Percentiles rank a stretch among this genome's conserved stretches.
These are phyloP conservation scores for Agapanthus africanus DNA, from an alignment of 106 monocot species.

Conservation along the genomic window DNA sequence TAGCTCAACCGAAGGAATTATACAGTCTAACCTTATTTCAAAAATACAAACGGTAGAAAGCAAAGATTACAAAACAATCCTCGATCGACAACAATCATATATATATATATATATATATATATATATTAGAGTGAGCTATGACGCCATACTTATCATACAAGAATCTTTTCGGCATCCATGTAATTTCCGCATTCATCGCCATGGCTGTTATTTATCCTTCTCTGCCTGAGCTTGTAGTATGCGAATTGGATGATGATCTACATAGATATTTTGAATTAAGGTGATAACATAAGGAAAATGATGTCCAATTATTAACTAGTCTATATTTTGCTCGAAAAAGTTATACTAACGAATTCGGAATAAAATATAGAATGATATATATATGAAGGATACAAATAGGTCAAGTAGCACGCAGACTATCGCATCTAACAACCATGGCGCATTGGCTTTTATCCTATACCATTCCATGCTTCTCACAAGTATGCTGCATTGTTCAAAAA, in stretches of 20 bases:
- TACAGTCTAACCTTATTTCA: no score
- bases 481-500: slow-evolving; percentile 33
- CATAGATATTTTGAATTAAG: not conserved
- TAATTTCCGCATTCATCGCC: not conserved
- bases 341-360: no score
- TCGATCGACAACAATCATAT: no score
- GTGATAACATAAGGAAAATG: not conserved
- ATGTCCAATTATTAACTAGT: not conserved
- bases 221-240: slow-evolving; percentile 40
- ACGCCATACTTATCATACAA: not conserved
- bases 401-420: slow-evolving; percentile 63
- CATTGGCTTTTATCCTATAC: slow-evolving; percentile 50
- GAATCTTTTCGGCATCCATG: not conserved
- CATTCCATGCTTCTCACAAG: slow-evolving; percentile 54
- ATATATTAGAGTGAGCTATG: no score
- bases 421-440: slow-evolving; percentile 69
- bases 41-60: no score
- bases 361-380: not conserved
- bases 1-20: no score
- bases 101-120: no score
- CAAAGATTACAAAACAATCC: no score
- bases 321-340: no score
- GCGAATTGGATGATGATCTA: slow-evolving; percentile 55
- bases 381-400: slow-evolving; percentile 49
- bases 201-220: not conserved